phyloP scores from a whole-genome alignment of 306 rosid genomes.

The Casuarina equisetifolia region DNA sequence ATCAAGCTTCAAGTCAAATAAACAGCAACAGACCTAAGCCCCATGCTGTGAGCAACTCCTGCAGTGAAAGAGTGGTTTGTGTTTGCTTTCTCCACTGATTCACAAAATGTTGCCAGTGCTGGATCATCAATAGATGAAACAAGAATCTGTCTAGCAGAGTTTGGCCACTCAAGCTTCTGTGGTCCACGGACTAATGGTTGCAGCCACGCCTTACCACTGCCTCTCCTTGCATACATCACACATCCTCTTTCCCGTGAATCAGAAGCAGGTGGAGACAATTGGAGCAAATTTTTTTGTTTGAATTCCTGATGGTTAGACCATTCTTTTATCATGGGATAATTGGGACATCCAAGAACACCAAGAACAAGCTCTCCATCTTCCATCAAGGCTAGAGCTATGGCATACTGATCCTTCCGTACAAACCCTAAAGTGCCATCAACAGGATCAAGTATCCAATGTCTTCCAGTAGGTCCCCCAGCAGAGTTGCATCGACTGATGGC shows the following conservation, averaged over 20 bases:
- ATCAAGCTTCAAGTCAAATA: background rate
- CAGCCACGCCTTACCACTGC: constrained; percentile 88
- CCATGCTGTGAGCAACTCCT: constrained; percentile 88
- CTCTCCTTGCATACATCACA: constrained; percentile 78
- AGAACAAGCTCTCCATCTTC: constrained; percentile 85
- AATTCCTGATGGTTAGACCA: constrained; percentile 78
- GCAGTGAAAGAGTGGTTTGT: constrained; percentile 95
- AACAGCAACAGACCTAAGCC: constrained; percentile 64
- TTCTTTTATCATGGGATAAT: constrained; percentile 89
- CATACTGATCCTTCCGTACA: constrained; percentile 92
- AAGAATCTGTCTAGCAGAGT: constrained; percentile 62
- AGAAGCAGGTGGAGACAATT: constrained; percentile 60
- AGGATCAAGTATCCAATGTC: constrained; percentile 94
- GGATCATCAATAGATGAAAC: constrained; percentile 83
- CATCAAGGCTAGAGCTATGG: constrained; percentile 84
- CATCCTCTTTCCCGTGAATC: constrained; percentile 96
- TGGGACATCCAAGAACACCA: constrained; percentile 98
- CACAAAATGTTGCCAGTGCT: constrained; percentile 87
- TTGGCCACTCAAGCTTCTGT: constrained; percentile 74
- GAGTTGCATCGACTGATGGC: constrained; percentile 85
- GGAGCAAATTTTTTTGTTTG: constrained; percentile 74
- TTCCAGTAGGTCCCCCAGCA: constrained; percentile 64
- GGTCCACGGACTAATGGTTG: constrained; percentile 65
- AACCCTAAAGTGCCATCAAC: constrained; percentile 95
- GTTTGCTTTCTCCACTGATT: constrained; percentile 95